Base-by-base conservation (phyloP, 73 alveolate genomes). In the Urostyla sp. region DNA sequence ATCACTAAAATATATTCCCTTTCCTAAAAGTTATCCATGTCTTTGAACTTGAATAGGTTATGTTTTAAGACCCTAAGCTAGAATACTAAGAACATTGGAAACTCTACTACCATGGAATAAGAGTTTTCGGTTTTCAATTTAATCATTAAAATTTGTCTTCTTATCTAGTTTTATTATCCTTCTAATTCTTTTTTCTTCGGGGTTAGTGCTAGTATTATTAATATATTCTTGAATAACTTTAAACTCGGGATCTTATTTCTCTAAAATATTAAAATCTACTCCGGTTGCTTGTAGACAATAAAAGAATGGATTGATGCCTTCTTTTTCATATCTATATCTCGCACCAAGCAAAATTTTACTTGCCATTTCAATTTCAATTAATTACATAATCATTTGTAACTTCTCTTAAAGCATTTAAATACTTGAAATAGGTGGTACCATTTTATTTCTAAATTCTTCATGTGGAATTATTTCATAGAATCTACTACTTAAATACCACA, bases 1-100 rank as follows among this genome's bases (percentile, higher is more conserved):
- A 67, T 96, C 99, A 18, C 98, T 97, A 58, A 96, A 87, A 86
- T 95, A 96, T 20, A 96, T 85, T 18, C 99, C 99, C 58, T 96
- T 96, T 0, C 99, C 99, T 74, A 84, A 89, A 82, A 89, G 45
- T 45, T 90, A 76, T 30, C 98, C 99, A 24, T 91, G 80, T 48
- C 81, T 78, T 7, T 92, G 92, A 3, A 94, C 98, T 61, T 89
- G 94, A 43, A 97, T 94, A 10, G 99, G 99, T n/a, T 97, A 94
- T 5, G 90, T 91, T 90, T 92, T 94, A 73, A 88, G 90, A 72
- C 97, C 97, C 44, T 87, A 90, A 0, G 88, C 60, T 49, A 95
- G 84, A 58, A 96, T 96, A 4, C 99, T 98, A 20, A 95, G 57
- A 74, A 87, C 80, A 80, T 96, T 96, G 56, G 95, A 91, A 21